Evolutionary conservation across 2,329 filamentous ascomycete genomes (phyloP), one percentile per base, ranked within the genome.

Genomic region (Bipolaris bicolor): DNA sequence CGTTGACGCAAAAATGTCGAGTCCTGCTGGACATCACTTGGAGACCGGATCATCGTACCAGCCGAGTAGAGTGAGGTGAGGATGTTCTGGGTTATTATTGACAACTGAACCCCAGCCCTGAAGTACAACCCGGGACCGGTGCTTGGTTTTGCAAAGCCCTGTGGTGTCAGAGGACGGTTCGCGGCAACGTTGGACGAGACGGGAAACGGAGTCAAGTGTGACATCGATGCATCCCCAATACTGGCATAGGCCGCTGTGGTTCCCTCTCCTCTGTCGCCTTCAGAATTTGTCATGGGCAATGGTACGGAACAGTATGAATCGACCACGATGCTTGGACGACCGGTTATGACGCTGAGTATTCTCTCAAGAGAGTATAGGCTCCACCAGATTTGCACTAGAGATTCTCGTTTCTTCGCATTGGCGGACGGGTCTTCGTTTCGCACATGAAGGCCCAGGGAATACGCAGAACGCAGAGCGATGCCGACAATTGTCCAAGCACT

Each of bases 321-420:
- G 7, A 74, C 67, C 16, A 78, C 69, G 7, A 71, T 70, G 39
- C 73, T 76, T 15, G 78, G 75, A n/a, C 77, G 74, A 1, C 78
- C 78, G 3, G 75, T 78, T 10, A 78, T 70, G 18, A 75, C 62
- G 40, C 71, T 71, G 7, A 79, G 69, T 4, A 75, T 69, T n/a
- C 72, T 70, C 55, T 80, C 78, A 16, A 78, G 62, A 7, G 69
- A 73, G 56, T 75, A 77, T 11, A 79, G 54, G 44, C 76, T 76
- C 75, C 78, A 79, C 78, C 78, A 80, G 13, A 76, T 70, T 20
- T 73, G 72, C 3, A 76, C 67, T 47, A 77, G 59, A 3, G 71
- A 71, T 57, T 79, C 76, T 56, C 69, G 73, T 43, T 73, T 67
- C 11, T 63, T 52, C 6, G 68, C 64, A 13, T 67, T 53, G 5